A percentile compares a stretch with the other conserved stretches of the same genome.
Conservation (phyloP, 2,329 filamentous ascomycete species). For the Ascochyta rabiei region DNA sequence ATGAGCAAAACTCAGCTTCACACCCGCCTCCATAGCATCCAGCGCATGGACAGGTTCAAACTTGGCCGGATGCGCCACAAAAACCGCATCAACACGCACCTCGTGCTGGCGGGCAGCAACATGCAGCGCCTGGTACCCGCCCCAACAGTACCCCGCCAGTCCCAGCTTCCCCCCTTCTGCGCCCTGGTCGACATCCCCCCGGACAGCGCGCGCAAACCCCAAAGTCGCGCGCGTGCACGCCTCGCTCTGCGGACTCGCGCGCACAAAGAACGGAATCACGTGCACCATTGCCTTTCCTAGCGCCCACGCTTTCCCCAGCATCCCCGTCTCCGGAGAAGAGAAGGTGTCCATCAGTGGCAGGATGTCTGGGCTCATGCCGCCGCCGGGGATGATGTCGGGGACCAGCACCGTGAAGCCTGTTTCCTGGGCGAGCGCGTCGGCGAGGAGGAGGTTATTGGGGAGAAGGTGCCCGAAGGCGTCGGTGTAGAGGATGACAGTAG, state of each 20-base stretch:
- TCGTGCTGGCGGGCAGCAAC: not conserved
- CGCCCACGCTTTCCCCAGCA: not conserved
- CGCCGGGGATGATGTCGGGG: slow-evolving; percentile 35
- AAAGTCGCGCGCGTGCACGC: not conserved
- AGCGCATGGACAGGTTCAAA: not conserved
- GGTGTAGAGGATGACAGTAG: slow-evolving; percentile 31
- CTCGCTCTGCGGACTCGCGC: slow-evolving; percentile 10
- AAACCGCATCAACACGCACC: slow-evolving; percentile 18
- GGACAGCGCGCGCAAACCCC: slow-evolving; percentile 16
- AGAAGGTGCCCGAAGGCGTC: slow-evolving; percentile 35
- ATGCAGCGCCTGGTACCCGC: slow-evolving; percentile 23
- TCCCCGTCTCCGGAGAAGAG: not conserved
- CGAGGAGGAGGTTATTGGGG: slow-evolving; percentile 34
- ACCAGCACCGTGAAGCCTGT: slow-evolving; percentile 26
- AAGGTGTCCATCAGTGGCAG: slow-evolving; percentile 19
- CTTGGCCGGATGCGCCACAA: slow-evolving; percentile 26
- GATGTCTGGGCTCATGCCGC: slow-evolving; percentile 11
- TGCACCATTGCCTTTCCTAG: slow-evolving; percentile 2
- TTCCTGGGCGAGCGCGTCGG: slow-evolving; percentile 27
- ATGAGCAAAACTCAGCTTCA: slow-evolving; percentile 20
- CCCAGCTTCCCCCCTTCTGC: slow-evolving; percentile 19
- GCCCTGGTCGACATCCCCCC: not conserved
- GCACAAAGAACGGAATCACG: slow-evolving; percentile 18
- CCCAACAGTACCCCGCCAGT: slow-evolving; percentile 33
- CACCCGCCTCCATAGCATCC: slow-evolving; percentile 1